A percentile compares a stretch with the other conserved stretches of the same genome.
phyloP scores from a whole-genome alignment of 1,139 yeast genomes.

The Suhomyces terraborum region DNA sequence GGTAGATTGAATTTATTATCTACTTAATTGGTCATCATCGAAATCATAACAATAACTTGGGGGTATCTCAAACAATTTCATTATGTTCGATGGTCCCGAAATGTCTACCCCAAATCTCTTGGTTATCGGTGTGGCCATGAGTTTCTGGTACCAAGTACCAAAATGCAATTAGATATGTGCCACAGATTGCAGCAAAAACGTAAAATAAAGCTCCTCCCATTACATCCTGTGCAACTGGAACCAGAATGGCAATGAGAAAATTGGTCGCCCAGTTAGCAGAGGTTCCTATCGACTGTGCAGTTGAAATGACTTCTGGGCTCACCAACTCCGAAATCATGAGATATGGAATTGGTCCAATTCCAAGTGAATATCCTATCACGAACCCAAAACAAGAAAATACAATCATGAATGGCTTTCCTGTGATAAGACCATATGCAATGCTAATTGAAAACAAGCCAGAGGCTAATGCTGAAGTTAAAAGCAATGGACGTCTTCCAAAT shows the following conservation, averaged over 20 bases:
- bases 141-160: slow-evolving; percentile 38
- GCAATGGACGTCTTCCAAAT: slow-evolving; percentile 23
- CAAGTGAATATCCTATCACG: slow-evolving; percentile 23
- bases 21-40: no score
- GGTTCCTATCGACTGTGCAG: slow-evolving; percentile 27
- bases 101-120: slow-evolving; percentile 32
- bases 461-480: slow-evolving; percentile 20
- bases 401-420: slow-evolving; percentile 15
- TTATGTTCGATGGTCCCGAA: not conserved
- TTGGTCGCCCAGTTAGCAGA: slow-evolving; percentile 26
- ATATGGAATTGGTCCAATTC: slow-evolving; percentile 33
- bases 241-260: slow-evolving; percentile 23
- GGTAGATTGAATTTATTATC: no score
- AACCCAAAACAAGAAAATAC: slow-evolving; percentile 24
- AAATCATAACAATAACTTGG: no score
- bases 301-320: slow-evolving; percentile 23
- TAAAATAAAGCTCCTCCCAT: slow-evolving; percentile 36
- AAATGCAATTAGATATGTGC: slow-evolving; percentile 24
- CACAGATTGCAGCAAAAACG: slow-evolving; percentile 29
- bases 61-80: not conserved
- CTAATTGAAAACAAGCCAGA: slow-evolving; percentile 19
- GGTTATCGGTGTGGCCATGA: slow-evolving; percentile 26
- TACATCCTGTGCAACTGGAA: slow-evolving; percentile 31
- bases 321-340: slow-evolving; percentile 28
- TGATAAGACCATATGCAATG: slow-evolving; percentile 21